Evolutionary conservation across 176 grass and related monocot species (phyloP), one percentile per base, ranked within the genome.

Genomic region (Aegilops bicornis): DNA sequence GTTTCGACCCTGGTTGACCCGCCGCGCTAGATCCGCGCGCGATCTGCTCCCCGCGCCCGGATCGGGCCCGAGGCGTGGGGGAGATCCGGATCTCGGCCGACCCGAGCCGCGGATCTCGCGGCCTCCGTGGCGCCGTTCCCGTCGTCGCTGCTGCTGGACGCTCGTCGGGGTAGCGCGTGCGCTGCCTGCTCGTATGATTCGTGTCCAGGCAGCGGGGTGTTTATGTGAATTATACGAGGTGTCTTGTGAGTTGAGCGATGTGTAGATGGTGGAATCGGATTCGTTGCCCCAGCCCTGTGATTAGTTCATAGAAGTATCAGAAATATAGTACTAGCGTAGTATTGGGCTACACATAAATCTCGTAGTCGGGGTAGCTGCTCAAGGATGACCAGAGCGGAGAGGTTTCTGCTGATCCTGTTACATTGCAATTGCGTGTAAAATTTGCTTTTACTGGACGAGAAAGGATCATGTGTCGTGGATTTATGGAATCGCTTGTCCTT

Each of bases 21-120:
- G 19, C 16, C 8, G 25, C 3, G n/a, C 24, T 66, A 74, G 86
- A 93, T 92, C 93, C 63, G 64, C 32, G 64, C 71, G 13, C 76
- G 79, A 62, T 70, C 86, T 69, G 63, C 35, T 29, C 48, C 70
- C 23, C 19, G 59, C 10, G 22, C 16, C 10, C 33, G 78, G 82
- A 91, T 91, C 82, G 78, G 72, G 43, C 8, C 19, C 19, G 54
- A 7, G 8, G 36, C 3, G 1, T n/a, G 42, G 1, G 40, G 0
- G 40, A 64, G 78, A 76, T 88, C 86, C 64, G 90, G 73, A 88
- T 85, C 86, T 84, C 33, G 45, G 42, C 23, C 1, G 30, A 43
- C 31, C 0, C 3, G 24, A 79, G 80, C 23, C 64, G 81, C 45
- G 67, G 85, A 84, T 91, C 89, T 66, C 47, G 43, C n/a, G 32